Conservation (phyloP, 116 monocot genomes). For the Trichopus zeylanicus region DNA sequence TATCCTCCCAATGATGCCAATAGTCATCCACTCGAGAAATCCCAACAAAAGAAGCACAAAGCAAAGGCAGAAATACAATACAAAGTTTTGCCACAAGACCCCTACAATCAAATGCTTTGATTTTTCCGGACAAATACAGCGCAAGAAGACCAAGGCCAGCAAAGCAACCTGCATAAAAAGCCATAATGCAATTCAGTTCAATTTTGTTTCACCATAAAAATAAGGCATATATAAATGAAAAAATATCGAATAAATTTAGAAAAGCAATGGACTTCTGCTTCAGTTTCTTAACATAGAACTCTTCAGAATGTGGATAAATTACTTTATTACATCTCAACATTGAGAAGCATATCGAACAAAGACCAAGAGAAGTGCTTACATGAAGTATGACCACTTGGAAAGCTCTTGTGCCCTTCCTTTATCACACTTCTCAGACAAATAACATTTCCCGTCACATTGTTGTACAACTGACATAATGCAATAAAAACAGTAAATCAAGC, state of each 20-base stretch:
- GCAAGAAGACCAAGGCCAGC: conserved; percentile 53
- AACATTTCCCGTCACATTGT: conserved; percentile 49
- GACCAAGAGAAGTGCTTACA: conserved; percentile 58
- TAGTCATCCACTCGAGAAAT: conserved; percentile 69
- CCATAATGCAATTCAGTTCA: too few relatives aligned
- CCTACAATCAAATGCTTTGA: conserved; percentile 36
- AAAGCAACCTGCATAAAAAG: conserved; percentile 63
- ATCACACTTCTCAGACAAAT: conserved; percentile 42
- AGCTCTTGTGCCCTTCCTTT: conserved; percentile 77
- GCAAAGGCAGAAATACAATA: conserved; percentile 44
- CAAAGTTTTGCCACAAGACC: conserved; percentile 58
- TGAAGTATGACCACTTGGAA: conserved; percentile 88
- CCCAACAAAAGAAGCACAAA: conserved; percentile 40
- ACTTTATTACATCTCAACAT: too few relatives aligned
- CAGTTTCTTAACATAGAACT: too few relatives aligned
- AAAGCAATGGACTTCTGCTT: too few relatives aligned
- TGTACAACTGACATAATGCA: conserved; percentile 38
- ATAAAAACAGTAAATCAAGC: not conserved
- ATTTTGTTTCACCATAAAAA: too few relatives aligned
- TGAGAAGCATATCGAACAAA: too few relatives aligned
- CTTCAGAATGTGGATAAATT: too few relatives aligned
- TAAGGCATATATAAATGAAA: too few relatives aligned
- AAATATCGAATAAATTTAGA: too few relatives aligned
- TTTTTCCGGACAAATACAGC: conserved; percentile 48
- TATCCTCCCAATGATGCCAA: conserved; percentile 69